A percentile compares a stretch with the other conserved stretches of the same genome.
These are phyloP conservation scores for Guyanaporus albipodus DNA, from an alignment of 768 basidiomycete genomes.

Conservation along the genomic window DNA sequence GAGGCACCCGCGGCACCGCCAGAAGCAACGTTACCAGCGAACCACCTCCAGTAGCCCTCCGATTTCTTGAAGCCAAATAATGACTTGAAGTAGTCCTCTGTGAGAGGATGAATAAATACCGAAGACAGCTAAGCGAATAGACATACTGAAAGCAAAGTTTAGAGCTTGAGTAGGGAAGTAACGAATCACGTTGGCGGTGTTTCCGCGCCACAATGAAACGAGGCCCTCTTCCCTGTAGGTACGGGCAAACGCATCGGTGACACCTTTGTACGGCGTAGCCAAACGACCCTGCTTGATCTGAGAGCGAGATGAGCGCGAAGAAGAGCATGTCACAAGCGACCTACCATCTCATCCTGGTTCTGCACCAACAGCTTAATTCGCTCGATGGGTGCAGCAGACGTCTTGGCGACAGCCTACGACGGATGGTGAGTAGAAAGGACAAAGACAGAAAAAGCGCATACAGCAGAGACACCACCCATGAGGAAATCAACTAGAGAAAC, in stretches of 20 bases:
- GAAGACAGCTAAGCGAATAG: background rate
- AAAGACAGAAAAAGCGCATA: constrained; percentile 36
- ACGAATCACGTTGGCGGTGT: constrained; percentile 99
- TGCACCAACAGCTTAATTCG: constrained; percentile 98
- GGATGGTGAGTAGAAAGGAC: constrained; percentile 17
- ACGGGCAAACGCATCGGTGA: constrained; percentile 85
- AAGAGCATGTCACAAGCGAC: constrained; percentile 13
- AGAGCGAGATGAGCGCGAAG: constrained; percentile 4
- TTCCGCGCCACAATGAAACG: constrained; percentile 96
- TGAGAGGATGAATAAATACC: constrained; percentile 3
- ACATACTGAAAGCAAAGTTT: constrained; percentile 99
- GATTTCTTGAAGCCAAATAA: constrained; percentile 97
- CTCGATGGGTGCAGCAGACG: constrained; percentile 98
- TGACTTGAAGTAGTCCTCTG: constrained; percentile 98
- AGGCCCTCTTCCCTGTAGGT: constrained; percentile 96
- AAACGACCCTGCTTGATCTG: constrained; percentile 99
- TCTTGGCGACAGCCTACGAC: constrained; percentile 92
- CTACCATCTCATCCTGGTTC: constrained; percentile 99
- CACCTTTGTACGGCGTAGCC: constrained; percentile 92
- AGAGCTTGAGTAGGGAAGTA: constrained; percentile 99
- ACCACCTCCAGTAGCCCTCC: constrained; percentile 98
- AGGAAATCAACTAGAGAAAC: constrained; percentile 72
- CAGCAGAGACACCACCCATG: constrained; percentile 95
- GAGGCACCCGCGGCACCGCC: constrained; percentile 99
- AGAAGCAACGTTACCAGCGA: constrained; percentile 94